Conservation (phyloP, 305 asterid genomes). For the Striga hermonthica region DNA sequence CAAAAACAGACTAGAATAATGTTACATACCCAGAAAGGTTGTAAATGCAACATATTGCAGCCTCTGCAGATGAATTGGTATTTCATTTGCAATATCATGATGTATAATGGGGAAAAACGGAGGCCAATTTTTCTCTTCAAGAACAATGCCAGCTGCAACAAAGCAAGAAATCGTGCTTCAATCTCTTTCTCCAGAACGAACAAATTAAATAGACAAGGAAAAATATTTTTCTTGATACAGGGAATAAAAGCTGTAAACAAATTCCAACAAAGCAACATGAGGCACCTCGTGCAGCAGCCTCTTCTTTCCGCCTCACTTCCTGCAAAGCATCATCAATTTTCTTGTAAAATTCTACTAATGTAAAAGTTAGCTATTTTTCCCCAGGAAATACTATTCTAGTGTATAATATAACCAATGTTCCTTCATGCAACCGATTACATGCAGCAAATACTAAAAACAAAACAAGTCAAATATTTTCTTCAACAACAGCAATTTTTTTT, state of each 20-base stretch:
- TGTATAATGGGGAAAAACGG: constrained; percentile 96
- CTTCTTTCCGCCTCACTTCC: constrained; percentile 90
- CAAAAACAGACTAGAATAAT: constrained; percentile 14
- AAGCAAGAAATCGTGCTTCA: constrained; percentile 30
- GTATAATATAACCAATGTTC: background rate
- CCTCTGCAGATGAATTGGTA: constrained; percentile 93
- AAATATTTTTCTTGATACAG: background rate
- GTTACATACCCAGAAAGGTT: constrained; percentile 78
- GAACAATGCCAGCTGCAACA: constrained; percentile 89
- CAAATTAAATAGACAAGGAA: constrained; percentile 13
- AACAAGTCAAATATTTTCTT: too few species aligned
- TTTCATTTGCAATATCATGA: constrained; percentile 92
- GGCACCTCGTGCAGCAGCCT: constrained; percentile 55
- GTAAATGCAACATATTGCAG: constrained; percentile 95
- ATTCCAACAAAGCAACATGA: constrained; percentile 5
- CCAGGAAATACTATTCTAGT: background rate
- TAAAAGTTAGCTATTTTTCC: background rate
- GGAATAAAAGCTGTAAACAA: constrained; percentile 14
- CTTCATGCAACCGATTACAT: constrained; percentile 2
- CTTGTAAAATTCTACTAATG: background rate
- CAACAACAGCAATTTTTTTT: too few species aligned
- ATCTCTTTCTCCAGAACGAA: constrained; percentile 9
- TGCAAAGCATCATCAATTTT: constrained; percentile 38
- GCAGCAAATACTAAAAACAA: background rate
- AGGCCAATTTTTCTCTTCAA: constrained; percentile 98